A percentile compares a stretch with the other conserved stretches of the same genome.
phyloP scores from a whole-genome alignment of 306 rosid genomes.

The Calophaca sinica region DNA sequence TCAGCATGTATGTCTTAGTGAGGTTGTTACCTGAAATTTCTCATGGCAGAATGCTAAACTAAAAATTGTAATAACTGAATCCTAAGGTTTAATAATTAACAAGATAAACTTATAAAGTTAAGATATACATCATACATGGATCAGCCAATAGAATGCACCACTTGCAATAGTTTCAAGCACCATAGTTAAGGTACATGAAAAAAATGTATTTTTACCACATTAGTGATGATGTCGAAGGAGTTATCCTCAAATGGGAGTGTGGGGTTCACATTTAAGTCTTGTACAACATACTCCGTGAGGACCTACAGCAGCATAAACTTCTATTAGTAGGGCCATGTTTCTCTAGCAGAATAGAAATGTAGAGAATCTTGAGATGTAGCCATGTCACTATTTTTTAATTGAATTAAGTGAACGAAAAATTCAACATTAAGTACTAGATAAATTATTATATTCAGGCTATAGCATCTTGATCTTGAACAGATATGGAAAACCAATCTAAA shows the following conservation, averaged over 20 bases:
- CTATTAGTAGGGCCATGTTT: slow-evolving; percentile 32
- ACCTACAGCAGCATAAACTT: slow-evolving; percentile 58
- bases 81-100: not conserved
- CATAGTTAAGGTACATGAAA: slow-evolving; percentile 3
- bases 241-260: slow-evolving; percentile 74
- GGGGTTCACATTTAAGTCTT: slow-evolving; percentile 80
- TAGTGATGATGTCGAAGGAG: slow-evolving; percentile 75
- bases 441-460: not conserved
- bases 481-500: slow-evolving; percentile 12
- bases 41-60: slow-evolving; percentile 22
- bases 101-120: not conserved
- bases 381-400: slow-evolving; percentile 20
- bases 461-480: not conserved
- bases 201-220: slow-evolving; percentile 65
- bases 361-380: slow-evolving; percentile 7
- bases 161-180: slow-evolving; percentile 30
- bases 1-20: too few relatives aligned
- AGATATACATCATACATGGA: not conserved
- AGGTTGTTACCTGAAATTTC: not conserved
- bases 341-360: not conserved
- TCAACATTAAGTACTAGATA: not conserved
- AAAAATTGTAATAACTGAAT: slow-evolving; percentile 6
- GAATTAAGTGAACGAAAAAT: not conserved
- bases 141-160: slow-evolving; percentile 8
- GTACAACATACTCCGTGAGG: slow-evolving; percentile 70